Evolutionary conservation across 1,284 basidiomycete species (phyloP).

Genomic region (Ustilago sp.): DNA sequence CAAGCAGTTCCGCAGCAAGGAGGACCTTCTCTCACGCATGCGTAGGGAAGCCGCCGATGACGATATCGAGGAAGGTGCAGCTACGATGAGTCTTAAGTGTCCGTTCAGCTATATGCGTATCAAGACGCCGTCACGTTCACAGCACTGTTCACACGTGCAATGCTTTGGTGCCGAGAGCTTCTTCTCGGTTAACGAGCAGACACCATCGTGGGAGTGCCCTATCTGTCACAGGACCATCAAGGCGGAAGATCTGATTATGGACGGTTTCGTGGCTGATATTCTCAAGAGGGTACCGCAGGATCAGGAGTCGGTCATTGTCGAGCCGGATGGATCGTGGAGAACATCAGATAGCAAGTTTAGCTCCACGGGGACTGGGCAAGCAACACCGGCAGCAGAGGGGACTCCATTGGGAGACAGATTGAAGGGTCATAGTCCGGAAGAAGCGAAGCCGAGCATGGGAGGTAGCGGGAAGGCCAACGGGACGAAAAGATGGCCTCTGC

Average conservation of each 20-base stretch:
- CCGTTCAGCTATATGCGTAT: conserved; percentile 89
- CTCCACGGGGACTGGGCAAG: conserved; percentile 31
- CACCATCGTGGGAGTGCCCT: conserved; percentile 96
- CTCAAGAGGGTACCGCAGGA: conserved; percentile 80
- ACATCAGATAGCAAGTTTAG: conserved; percentile 83
- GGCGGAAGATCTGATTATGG: conserved; percentile 85
- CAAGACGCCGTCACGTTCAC: conserved; percentile 84
- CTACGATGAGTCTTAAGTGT: conserved; percentile 62
- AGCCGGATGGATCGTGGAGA: conserved; percentile 95
- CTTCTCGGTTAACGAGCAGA: conserved; percentile 94
- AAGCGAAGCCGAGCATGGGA: conserved; percentile 20
- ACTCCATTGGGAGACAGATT: conserved; percentile 20
- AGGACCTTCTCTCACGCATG: conserved; percentile 59
- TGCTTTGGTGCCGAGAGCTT: conserved; percentile 96
- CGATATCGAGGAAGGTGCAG: conserved; percentile 64
- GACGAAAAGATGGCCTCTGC: conserved; percentile 7
- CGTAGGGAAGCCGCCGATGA: conserved; percentile 61
- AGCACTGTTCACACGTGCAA: conserved; percentile 86
- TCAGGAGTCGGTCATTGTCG: conserved; percentile 91
- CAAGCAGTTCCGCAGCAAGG: conserved; percentile 53
- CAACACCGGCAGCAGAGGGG: conserved; percentile 19
- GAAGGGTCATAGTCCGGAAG: conserved; percentile 11
- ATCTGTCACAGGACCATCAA: conserved; percentile 86
- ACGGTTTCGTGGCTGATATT: conserved; percentile 85
- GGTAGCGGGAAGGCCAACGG: conserved; percentile 11